Conservation (phyloP, 805 yeast genomes). For the Vanderwaltozyma tropicalis region DNA sequence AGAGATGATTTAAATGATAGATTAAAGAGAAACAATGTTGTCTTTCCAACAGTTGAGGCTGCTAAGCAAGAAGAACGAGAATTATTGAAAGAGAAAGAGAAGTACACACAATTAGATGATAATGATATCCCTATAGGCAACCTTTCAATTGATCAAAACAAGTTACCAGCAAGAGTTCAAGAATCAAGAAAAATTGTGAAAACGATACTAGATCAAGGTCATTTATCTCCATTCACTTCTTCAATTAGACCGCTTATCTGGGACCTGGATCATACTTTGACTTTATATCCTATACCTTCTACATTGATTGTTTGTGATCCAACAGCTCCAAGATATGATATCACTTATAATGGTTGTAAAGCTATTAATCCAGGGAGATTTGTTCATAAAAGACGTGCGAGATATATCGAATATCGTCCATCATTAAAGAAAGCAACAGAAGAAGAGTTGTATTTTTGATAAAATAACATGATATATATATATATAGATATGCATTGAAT, state of each 20-base stretch:
- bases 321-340: slow-evolving; percentile 58
- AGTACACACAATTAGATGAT: slow-evolving; percentile 16
- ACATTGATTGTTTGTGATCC: slow-evolving; percentile 56
- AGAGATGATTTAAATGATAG: slow-evolving; percentile 67
- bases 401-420: slow-evolving; percentile 68
- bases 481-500: slow-evolving; percentile 3
- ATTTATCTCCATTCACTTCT: slow-evolving; percentile 66
- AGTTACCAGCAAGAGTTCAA: slow-evolving; percentile 36
- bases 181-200: slow-evolving; percentile 66
- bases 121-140: slow-evolving; percentile 14
- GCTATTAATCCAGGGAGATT: slow-evolving; percentile 64
- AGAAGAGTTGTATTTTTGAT: slow-evolving; percentile 35
- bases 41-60: slow-evolving; percentile 34
- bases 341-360: slow-evolving; percentile 73
- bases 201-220: slow-evolving; percentile 80
- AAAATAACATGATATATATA: slow-evolving; percentile 2
- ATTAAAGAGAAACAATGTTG: slow-evolving; percentile 58
- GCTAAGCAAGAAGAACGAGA: slow-evolving; percentile 14
- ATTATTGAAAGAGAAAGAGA: slow-evolving; percentile 10
- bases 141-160: slow-evolving; percentile 26
- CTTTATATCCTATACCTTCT: slow-evolving; percentile 72
- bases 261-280: slow-evolving; percentile 57
- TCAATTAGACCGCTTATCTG: slow-evolving; percentile 54
- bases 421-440: slow-evolving; percentile 41
- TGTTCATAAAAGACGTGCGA: slow-evolving; percentile 37